These are phyloP conservation scores for Sungouiella thailandica DNA, from an alignment of 805 yeast genomes.

Conservation along the genomic window DNA sequence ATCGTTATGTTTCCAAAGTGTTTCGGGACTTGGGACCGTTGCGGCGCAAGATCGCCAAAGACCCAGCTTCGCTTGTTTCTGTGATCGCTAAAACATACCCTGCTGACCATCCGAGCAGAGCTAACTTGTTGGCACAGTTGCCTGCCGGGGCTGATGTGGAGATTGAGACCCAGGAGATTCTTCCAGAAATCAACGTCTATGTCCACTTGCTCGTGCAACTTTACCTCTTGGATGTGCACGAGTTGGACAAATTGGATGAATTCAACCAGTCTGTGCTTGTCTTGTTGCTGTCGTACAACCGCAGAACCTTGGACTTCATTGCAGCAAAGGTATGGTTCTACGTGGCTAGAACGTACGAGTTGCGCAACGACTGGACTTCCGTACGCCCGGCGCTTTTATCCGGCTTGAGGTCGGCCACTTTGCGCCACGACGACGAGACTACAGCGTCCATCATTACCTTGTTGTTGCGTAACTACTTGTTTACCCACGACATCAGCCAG, in stretches of 20 bases:
- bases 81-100: constrained; percentile 57
- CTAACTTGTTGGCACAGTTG: constrained; percentile 25
- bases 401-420: constrained; percentile 80
- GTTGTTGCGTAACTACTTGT: constrained; percentile 72
- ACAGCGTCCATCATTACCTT: constrained; percentile 84
- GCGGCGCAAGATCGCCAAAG: constrained; percentile 55
- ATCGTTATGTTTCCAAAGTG: constrained; percentile 81
- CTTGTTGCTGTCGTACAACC: constrained; percentile 61
- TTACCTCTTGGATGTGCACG: constrained; percentile 60
- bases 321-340: constrained; percentile 94
- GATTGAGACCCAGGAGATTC: constrained; percentile 31
- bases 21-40: constrained; percentile 76
- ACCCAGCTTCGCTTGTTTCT: constrained; percentile 44
- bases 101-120: constrained; percentile 37
- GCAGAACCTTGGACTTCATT: constrained; percentile 79
- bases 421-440: constrained; percentile 90
- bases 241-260: constrained; percentile 43
- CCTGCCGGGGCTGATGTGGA: constrained; percentile 18
- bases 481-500: constrained; percentile 74
- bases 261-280: constrained; percentile 51
- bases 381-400: constrained; percentile 66
- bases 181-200: constrained; percentile 79
- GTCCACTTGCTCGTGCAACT: constrained; percentile 76
- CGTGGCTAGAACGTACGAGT: constrained; percentile 66
- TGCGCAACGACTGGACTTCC: constrained; percentile 45